Conservation (phyloP, 768 basidiomycete species). For the Chalciporus chontae region DNA sequence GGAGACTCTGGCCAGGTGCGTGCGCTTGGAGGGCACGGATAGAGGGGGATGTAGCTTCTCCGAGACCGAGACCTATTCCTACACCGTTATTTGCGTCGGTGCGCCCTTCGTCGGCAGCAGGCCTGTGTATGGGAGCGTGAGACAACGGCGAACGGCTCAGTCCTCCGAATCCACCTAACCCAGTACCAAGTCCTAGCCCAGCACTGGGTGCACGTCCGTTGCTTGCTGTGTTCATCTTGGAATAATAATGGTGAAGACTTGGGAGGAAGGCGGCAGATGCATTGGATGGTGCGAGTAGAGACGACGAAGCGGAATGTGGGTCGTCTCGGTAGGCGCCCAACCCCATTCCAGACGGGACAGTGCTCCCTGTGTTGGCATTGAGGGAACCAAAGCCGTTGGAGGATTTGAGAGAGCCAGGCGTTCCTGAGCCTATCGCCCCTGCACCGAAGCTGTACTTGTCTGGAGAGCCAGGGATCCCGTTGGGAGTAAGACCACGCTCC, state of each 20-base stretch:
- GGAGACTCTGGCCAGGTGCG: constrained; percentile 86
- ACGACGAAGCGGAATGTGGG: constrained; percentile 28
- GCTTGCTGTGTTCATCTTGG: constrained; percentile 41
- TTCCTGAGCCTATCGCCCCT: constrained; percentile 32
- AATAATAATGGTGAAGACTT: constrained; percentile 63
- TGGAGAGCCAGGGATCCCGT: constrained; percentile 37
- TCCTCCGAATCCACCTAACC: constrained; percentile 21
- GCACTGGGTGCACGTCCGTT: constrained; percentile 27
- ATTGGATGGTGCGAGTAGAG: constrained; percentile 60
- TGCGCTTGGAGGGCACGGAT: constrained; percentile 81
- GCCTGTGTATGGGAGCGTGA: constrained; percentile 25
- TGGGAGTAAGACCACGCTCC: constrained; percentile 40
- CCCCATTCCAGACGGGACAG: constrained; percentile 13
- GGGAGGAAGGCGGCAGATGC: constrained; percentile 82
- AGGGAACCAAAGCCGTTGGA: constrained; percentile 34
- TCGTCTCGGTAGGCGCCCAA: constrained; percentile 34
- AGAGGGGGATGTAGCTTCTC: constrained; percentile 54
- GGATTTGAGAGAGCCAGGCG: constrained; percentile 54
- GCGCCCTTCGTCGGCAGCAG: constrained; percentile 26
- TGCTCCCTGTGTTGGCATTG: constrained; percentile 10
- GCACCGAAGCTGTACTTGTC: constrained; percentile 25
- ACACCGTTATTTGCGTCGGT: constrained; percentile 9
- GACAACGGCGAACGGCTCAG: constrained; percentile 29
- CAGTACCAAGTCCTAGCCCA: constrained; percentile 20
- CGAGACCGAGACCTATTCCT: constrained; percentile 19